Base-by-base conservation (phyloP, 2,329 filamentous ascomycete genomes). In the Chaetoscypha palmicola region DNA sequence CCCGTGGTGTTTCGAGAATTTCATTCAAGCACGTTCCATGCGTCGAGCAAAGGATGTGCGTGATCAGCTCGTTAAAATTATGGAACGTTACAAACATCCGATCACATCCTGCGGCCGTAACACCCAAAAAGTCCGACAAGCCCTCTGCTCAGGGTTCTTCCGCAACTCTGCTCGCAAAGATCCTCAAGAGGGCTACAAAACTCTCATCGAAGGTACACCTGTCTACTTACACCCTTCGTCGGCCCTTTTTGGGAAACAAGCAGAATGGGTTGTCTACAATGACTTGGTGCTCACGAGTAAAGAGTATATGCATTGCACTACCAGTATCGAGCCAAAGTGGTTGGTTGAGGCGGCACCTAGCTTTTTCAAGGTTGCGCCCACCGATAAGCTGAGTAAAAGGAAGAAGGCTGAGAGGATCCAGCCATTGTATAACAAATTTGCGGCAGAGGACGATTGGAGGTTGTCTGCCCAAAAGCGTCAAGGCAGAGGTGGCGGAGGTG, bases 291-390 rank as follows among this genome's bases (percentile, higher is more conserved):
- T 97, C 57, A 98, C 92, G 19, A 94, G 86, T 19, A 91, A 94
- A 68, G 92, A 98, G 68, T 98, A 97, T 66, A 97, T 98, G 92
- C 90, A 95, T 60, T 86, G 79, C 62, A 92, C 89, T 11, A 95
- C 88, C 3, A 77, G 78, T 3, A 97, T 98, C 58, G 92, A 98
- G 67, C 91, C 92, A 7, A 95, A 94, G 60, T 84, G 80, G 80
- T 76, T 98, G 17, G 89, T 97, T 1, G 90, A 96, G 58, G 91
- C 90, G 10, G 92, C 94, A n/a, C 92, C 94, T 8, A 96, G 89
- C 0, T 98, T 97, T 71, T 98, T 97, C 79, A 95, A 94, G 74
- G 88, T 97, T 3, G 91, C 92, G 14, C 81, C 86, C 0, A 91
- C 84, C 26, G 88, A 96, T 62, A 74, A 79, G 44, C 66, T 98